Percentiles rank a stretch among this genome's conserved stretches.
These are phyloP conservation scores for Francoa sonchifolia DNA, from an alignment of 441 rosid species.

Conservation along the genomic window DNA sequence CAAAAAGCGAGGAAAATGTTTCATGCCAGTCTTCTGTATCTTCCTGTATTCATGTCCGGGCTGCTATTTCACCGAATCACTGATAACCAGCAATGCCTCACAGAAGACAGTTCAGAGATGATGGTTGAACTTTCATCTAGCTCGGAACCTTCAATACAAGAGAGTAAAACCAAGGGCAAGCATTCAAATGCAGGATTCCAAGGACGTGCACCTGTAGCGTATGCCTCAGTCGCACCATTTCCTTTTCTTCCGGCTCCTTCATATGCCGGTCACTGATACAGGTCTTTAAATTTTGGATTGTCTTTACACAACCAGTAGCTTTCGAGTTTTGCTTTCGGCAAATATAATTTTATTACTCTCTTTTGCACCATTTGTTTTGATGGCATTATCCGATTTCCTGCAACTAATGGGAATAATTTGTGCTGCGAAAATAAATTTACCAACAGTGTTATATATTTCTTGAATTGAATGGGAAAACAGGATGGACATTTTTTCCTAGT, in stretches of 20 bases:
- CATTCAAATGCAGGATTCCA: slow-evolving; percentile 6
- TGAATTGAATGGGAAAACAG: no score
- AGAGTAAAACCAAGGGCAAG: slow-evolving; percentile 17
- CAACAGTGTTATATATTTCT: no score
- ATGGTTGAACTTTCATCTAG: slow-evolving; percentile 15
- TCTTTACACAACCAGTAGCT: no score
- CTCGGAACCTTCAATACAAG: slow-evolving; percentile 8
- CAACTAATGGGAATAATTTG: no score
- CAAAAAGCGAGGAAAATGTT: slow-evolving; percentile 78
- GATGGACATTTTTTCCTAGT: no score
- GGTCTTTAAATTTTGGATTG: no score
- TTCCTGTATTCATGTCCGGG: slow-evolving; percentile 84
- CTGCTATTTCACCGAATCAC: slow-evolving; percentile 49
- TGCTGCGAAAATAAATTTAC: no score
- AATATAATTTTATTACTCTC: no score
- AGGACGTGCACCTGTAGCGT: slow-evolving; percentile 60
- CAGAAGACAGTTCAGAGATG: slow-evolving; percentile 10
- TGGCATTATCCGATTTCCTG: no score
- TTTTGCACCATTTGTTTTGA: no score
- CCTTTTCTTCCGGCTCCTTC: neutral
- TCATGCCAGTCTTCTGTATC: slow-evolving; percentile 77
- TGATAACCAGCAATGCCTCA: slow-evolving; percentile 23
- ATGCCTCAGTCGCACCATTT: slow-evolving; percentile 40
- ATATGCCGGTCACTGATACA: no score
- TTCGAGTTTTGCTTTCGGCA: no score